Percentiles rank a stretch among this genome's conserved stretches.
Conservation (phyloP, 169 alveolate genomes). For the Miamiensis avidus region DNA sequence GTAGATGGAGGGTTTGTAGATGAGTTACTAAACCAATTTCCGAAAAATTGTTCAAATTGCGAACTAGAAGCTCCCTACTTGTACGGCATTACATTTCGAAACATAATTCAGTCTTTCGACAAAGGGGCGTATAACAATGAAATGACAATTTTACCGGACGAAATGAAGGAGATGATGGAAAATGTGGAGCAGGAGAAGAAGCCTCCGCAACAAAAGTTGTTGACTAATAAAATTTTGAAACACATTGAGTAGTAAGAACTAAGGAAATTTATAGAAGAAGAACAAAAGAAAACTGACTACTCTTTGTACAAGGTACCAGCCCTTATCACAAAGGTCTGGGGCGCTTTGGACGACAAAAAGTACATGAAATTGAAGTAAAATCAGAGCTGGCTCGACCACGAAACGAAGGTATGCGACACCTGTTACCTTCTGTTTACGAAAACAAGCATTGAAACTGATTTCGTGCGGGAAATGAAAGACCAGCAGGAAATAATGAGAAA, state of each 20-base stretch:
- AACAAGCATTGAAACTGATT: slow-evolving; percentile 8
- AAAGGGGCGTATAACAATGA: not conserved
- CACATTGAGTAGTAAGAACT: slow-evolving; percentile 5
- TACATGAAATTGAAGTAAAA: slow-evolving; percentile 35
- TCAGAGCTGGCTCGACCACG: slow-evolving; percentile 36
- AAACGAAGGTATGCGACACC: slow-evolving; percentile 51
- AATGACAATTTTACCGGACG: slow-evolving; percentile 19
- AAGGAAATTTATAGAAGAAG: slow-evolving; percentile 18
- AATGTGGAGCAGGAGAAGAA: slow-evolving; percentile 26
- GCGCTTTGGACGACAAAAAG: slow-evolving; percentile 35
- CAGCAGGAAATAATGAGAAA: slow-evolving; percentile 3
- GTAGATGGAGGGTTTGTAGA: slow-evolving; percentile 10
- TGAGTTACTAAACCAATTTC: slow-evolving; percentile 14
- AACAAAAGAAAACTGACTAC: slow-evolving; percentile 32
- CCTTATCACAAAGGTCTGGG: slow-evolving; percentile 44
- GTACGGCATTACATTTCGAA: slow-evolving; percentile 5
- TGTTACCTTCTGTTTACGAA: slow-evolving; percentile 51
- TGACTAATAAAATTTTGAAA: not conserved
- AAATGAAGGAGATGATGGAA: slow-evolving; percentile 16
- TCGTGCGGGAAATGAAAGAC: not conserved
- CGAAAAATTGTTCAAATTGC: slow-evolving; percentile 22
- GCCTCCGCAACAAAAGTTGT: not conserved
- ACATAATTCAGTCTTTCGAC: slow-evolving; percentile 3
- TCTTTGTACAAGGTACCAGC: slow-evolving; percentile 27
- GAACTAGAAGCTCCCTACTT: not conserved